These are phyloP conservation scores for Magnolia kwangsiensis DNA, from an alignment of 164 flowering plant species.

Conservation along the genomic window DNA sequence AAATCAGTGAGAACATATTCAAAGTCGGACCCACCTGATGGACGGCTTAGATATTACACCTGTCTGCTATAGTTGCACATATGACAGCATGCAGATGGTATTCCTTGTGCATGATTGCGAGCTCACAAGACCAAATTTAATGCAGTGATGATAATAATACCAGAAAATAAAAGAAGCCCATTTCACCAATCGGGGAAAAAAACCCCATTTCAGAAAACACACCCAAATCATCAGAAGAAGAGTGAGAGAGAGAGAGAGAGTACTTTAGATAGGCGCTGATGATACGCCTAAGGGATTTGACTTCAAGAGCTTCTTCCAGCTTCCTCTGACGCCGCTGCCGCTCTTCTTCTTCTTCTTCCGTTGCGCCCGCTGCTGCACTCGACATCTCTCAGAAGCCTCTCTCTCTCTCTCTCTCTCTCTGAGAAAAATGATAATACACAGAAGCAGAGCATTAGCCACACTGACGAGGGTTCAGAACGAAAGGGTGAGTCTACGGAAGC, in stretches of 20 bases:
- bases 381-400: neutral
- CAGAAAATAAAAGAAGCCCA: too few species aligned
- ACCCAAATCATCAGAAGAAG: neutral
- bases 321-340: slow-evolving; percentile 29
- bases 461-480: neutral
- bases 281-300: slow-evolving; percentile 81
- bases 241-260: neutral
- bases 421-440: neutral
- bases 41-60: too few species aligned
- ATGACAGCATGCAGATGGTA: too few species aligned
- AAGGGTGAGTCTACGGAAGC: too few species aligned
- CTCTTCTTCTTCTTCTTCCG: slow-evolving; percentile 1
- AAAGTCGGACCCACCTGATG: too few species aligned
- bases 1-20: too few species aligned
- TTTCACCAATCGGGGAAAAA: too few species aligned
- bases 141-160: too few species aligned
- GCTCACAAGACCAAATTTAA: too few species aligned
- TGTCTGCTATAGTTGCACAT: too few species aligned
- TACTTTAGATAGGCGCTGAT: slow-evolving; percentile 93
- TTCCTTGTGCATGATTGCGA: too few species aligned
- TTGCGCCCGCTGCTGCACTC: neutral
- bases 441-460: neutral
- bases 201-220: neutral
- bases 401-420: neutral
- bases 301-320: slow-evolving; percentile 84